Evolutionary conservation across 495 filamentous ascomycete species (phyloP).

Genomic region (Hypoxylon lienhwacheense): DNA sequence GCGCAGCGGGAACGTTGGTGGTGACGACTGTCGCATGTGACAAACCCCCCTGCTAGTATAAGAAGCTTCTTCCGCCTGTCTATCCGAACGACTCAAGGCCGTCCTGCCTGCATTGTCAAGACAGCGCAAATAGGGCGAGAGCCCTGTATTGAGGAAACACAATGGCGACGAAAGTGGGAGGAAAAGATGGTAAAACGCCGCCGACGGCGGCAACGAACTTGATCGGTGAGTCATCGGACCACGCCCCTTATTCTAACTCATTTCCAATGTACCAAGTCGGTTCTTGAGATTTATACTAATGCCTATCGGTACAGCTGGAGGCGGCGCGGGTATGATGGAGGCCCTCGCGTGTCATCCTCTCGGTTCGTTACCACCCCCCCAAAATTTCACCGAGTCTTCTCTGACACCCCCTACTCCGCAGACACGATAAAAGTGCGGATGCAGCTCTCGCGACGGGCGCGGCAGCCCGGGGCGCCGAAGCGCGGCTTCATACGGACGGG

Average conservation of each 20-base stretch:
- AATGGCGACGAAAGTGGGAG: constrained; percentile 53
- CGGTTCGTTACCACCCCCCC: constrained; percentile 60
- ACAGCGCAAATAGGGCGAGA: constrained; percentile 19
- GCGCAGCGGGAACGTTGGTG: constrained; percentile 14
- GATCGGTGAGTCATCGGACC: constrained; percentile 65
- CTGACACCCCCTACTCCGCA: constrained; percentile 33
- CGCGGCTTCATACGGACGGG: constrained; percentile 90
- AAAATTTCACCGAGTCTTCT: constrained; percentile 13
- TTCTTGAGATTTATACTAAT: constrained; percentile 37
- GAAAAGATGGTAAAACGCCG: constrained; percentile 72
- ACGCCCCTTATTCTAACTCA: not conserved
- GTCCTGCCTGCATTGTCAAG: not conserved
- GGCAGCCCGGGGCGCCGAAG: constrained; percentile 76
- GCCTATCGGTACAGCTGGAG: constrained; percentile 69
- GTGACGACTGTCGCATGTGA: constrained; percentile 27
- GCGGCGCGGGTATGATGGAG: constrained; percentile 99
- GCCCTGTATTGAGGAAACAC: constrained; percentile 13
- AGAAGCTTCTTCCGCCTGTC: too few species aligned
- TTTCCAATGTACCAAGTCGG: not conserved
- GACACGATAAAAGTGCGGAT: constrained; percentile 99
- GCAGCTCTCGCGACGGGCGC: constrained; percentile 89
- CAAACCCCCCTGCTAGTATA: not conserved
- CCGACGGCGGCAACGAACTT: constrained; percentile 88
- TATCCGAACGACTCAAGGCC: not conserved
- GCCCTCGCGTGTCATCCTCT: constrained; percentile 95